Evolutionary conservation across 129 eudicot species (phyloP), one percentile per base, ranked within the genome.

Genomic region (Escallonia herrerae): DNA sequence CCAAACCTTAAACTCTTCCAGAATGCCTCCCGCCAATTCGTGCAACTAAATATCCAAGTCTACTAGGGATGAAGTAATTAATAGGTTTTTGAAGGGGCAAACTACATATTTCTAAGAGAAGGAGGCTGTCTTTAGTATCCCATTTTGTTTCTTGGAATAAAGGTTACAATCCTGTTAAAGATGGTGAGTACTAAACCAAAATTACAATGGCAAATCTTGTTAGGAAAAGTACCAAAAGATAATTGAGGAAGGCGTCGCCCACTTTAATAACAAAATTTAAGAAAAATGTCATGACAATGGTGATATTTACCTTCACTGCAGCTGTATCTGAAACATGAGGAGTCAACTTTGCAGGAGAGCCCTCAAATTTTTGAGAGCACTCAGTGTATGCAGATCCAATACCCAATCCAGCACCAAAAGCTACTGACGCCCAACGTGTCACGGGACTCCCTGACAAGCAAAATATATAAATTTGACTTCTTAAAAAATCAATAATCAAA

Each of bases 381-480:
- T 91, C 97, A 2, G 96, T 43, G 82, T 91, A 91, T 58, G 97
- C 90, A 83, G 96, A 85, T 58, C 97, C 97, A 67, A 91, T 68
- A 53, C 96, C 97, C 60, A 91, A 44, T 73, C 97, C 97, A 43
- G 96, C 97, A 58, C 95, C 97, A 75, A 91, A 85, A 63, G 96
- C 97, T 55, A 91, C 79, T 56, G 97, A 64, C 66, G 96, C 95
- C 97, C 96, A 87, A 46, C 97, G 90, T 58, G 97, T 82, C 58
- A 77, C 86, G 49, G 96, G 97, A 61, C 90, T 76, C 43, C 96
- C 97, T 91, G 75, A 62, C 42, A 64, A 43, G 39, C 52, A 72
- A 61, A 58, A 15, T 15, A 46, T 3, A 74, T 22, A 50, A 13
- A 45, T 4, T 50, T 64, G 22, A 61, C 40, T 7, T 4, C 43